Evolutionary conservation across 176 grass and related monocot species (phyloP), one percentile per base, ranked within the genome.

Genomic region (Olyra latifolia): DNA sequence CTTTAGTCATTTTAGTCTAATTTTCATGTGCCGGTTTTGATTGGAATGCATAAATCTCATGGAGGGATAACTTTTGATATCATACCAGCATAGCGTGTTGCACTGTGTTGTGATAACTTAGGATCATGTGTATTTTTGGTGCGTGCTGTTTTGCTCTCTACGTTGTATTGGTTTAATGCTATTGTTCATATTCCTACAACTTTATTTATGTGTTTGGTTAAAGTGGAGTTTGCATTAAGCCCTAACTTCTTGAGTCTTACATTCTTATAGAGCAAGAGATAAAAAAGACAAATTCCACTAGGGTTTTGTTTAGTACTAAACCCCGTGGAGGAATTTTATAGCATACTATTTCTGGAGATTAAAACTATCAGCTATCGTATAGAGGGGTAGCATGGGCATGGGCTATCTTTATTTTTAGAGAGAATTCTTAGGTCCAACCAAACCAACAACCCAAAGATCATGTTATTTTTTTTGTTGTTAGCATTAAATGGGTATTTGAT

Each of bases 1-100:
- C 59, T 88, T 41, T 72, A 85, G 73, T 38, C 73, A 66, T 91
- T 73, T 67, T 72, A 77, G 79, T 45, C 88, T 86, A 77, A 54
- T 89, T 72, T 77, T 72, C 66, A 71, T 86, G 49, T 77, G 83
- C 48, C 47, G 10, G 59, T 77, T 82, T 82, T 61, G 40, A 77
- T 66, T 78, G 77, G 57, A 67, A 69, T 81, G 67, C 30, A 62
- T 72, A 40, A 78, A 77, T 85, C 72, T 78, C 66, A 82, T 78
- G 54, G 79, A 76, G 42, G 30, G 29, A 78, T 82, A 72, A 67
- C 71, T 38, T 73, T 58, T 59, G 16, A 22, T 80, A n/a, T 55
- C 45, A 35, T 80, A 46, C 57, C 42, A 68, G 60, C 29, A 41
- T 88, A 66, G 64, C 63, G 28, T 70, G 48, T 72, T 72, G 65